Evolutionary conservation across 306 rosid genomes (phyloP), one percentile per base, ranked within the genome.

Genomic region (Vigna trinervia): DNA sequence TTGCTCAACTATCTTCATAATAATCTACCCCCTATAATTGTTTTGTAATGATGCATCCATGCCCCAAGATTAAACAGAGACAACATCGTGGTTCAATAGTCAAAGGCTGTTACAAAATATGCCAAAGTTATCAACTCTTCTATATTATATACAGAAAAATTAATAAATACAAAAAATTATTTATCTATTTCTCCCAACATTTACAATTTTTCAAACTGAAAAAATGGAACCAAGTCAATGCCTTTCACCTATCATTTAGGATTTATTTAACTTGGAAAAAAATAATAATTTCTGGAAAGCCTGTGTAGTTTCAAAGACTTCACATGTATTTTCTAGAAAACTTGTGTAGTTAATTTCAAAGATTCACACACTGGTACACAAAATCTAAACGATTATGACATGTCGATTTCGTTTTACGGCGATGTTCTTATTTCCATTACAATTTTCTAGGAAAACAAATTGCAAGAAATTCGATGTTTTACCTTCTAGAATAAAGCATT

Each of bases 271-370:
- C 39, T 2, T 22, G 22, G 14, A 23, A 30, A 23, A 38, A 45
- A 45, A 13, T 3, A 0, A 30, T 50, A 1, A 8, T 48, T 69
- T 70, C 75, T 51, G 51, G 75, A 70, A 70, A 50, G 62, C 17
- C n/a, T 10, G n/a, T 8, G 74, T 28, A 48, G 30, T n/a, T 69
- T 69, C 60, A 48, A 69, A 48, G 60, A 30, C 32, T 69, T 50
- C 60, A 48, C 74, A 50, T 50, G 50, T 9, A 17, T 38, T 64
- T 63, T 64, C 14, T 64, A 64, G 70, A 64, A 38, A 38, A 6
- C 14, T n/a, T 38, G 71, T 39, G 52, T 11, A 41, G 71, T 65
- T 45, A 45, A 45, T 11, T 65, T 38, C 69, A 63, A 63, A 36
- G 48, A 63, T 36, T 63, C 23, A 60, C 48, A n/a, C 30, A 36